Evolutionary conservation across 164 flowering plant species (phyloP), one percentile per base, ranked within the genome.

Genomic region (Magnolia kwangsiensis): DNA sequence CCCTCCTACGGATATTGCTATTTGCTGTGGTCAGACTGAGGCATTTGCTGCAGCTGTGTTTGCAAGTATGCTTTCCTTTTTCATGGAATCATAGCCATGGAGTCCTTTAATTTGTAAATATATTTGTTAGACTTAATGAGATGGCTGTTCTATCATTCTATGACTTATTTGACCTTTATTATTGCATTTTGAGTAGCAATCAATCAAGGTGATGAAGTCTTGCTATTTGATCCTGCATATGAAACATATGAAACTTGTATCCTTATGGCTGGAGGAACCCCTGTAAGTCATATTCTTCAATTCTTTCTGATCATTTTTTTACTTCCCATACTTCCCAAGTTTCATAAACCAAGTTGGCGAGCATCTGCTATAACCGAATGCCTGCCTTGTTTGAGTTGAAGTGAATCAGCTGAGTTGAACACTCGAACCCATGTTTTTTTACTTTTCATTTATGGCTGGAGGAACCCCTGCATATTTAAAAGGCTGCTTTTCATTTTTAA

Each of bases 21-120:
- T 94, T 75, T 90, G 95, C 78, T 91, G 96, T 79, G 96, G 98
- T 24, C 96, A 92, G 78, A 73, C 94, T 4, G 98, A 92, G 85
- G 96, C 98, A 59, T 90, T 94, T 82, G 95, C 93, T 21, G 94
- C 95, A 2, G 81, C 95, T 1, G 81, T 89, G 51, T 90, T 93
- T 80, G 89, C 98, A 16, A 79, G 98, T 91, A 83, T 65, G 84
- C 70, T 69, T 49, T 29, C 13, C 51, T 51, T 16, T 31, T 61
- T 8, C 0, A 2, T 21, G 16, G 29, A 14, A n/a, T 23, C 16
- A 9, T n/a, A 24, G 59, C 55, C 64, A 7, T 9, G 8, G 8
- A 8, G 0, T 20, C 55, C 11, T 49, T 45, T 4, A 13, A 31
- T 29, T 31, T 29, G 45, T 11, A 13, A 7, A 14, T 67, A 67